Evolutionary conservation across 352 stramenopile species (phyloP).

Genomic region (Pythium coloratum): DNA sequence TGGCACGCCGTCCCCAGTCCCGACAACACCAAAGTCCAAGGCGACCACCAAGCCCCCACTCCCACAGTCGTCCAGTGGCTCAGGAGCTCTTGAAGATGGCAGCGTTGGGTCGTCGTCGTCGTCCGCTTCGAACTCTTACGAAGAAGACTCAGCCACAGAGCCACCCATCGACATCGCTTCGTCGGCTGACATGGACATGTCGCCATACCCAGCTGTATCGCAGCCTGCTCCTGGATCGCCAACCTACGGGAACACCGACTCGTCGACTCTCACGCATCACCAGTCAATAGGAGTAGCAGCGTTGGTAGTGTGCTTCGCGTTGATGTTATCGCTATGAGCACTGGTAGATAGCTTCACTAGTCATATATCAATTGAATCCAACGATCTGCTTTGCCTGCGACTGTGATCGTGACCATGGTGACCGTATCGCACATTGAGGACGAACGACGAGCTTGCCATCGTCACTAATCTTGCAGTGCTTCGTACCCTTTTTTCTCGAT

Average conservation of each 20-base stretch:
- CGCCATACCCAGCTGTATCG: background rate
- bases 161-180: slow-evolving; percentile 2
- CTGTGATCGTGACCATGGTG: no score
- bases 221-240: background rate
- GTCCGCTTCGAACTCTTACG: background rate
- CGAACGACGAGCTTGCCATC: no score
- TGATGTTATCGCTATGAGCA: background rate
- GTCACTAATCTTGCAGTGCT: no score
- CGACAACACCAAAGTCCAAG: slow-evolving; percentile 13
- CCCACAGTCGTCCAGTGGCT: background rate
- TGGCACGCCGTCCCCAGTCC: slow-evolving; percentile 2
- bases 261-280: background rate
- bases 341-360: no score
- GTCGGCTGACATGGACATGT: background rate
- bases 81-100: background rate
- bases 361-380: no score
- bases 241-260: background rate
- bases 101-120: slow-evolving; percentile 1
- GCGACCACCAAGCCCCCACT: background rate
- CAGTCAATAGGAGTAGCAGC: background rate
- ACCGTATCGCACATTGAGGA: no score
- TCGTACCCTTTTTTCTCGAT: no score
- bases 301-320: no score
- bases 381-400: no score
- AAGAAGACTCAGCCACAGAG: slow-evolving; percentile 1